A percentile compares a stretch with the other conserved stretches of the same genome.
phyloP scores from a whole-genome alignment of 2,329 filamentous ascomycete species.

The Scedosporium dehoogii region DNA sequence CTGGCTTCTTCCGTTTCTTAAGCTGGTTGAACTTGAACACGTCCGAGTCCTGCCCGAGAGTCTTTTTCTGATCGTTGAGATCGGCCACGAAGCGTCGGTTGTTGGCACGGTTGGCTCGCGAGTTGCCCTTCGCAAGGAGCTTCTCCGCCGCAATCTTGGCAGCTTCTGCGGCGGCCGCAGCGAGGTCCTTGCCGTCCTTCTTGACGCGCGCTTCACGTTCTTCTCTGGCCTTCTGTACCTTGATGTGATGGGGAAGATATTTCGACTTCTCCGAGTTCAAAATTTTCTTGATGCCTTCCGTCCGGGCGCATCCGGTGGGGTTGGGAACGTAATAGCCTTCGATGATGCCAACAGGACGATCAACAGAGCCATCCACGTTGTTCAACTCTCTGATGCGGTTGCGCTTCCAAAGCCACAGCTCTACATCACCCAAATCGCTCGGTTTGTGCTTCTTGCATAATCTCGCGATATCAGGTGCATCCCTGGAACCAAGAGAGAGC shows the following conservation, averaged over 20 bases:
- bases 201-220: conserved; percentile 72
- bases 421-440: conserved; percentile 36
- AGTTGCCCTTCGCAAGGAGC: conserved; percentile 75
- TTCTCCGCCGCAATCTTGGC: conserved; percentile 70
- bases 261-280: conserved; percentile 96
- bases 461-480: conserved; percentile 38
- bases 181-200: conserved; percentile 56
- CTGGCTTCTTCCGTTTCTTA: conserved; percentile 98
- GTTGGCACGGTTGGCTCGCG: conserved; percentile 87
- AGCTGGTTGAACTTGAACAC: conserved; percentile 97
- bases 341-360: conserved; percentile 31
- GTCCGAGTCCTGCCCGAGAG: conserved; percentile 72
- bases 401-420: conserved; percentile 48
- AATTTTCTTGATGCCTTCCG: conserved; percentile 91
- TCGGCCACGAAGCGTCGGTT: conserved; percentile 92
- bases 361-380: conserved; percentile 17
- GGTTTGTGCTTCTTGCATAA: conserved; percentile 37
- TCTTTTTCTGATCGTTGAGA: conserved; percentile 89
- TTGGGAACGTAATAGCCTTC: conserved; percentile 77
- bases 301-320: conserved; percentile 72
- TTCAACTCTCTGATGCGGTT: conserved; percentile 48
- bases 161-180: conserved; percentile 57
- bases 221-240: conserved; percentile 83
- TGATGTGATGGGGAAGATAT: conserved; percentile 94
- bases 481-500: conserved; percentile 31